phyloP scores from a whole-genome alignment of 208 protist genomes.

The Leishmania amazonensis region DNA sequence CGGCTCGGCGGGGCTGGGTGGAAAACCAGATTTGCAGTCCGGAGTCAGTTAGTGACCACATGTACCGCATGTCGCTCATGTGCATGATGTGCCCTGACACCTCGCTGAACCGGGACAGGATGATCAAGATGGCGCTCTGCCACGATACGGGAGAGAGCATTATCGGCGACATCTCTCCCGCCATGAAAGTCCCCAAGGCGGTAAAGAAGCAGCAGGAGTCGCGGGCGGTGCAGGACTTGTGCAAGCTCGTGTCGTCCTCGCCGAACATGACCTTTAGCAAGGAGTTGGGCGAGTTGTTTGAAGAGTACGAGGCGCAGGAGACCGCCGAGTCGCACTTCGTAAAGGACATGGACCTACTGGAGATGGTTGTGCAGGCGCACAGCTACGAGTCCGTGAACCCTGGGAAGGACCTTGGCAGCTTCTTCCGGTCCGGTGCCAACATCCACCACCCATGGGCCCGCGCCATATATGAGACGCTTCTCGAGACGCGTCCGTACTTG shows the following conservation, averaged over 20 bases:
- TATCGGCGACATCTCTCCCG: slow-evolving; percentile 87
- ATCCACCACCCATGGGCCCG: slow-evolving; percentile 83
- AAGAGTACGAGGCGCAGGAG: slow-evolving; percentile 89
- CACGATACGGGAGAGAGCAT: slow-evolving; percentile 91
- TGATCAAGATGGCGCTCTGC: slow-evolving; percentile 90
- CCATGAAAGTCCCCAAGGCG: slow-evolving; percentile 82
- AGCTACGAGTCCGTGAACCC: slow-evolving; percentile 77
- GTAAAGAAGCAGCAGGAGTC: slow-evolving; percentile 76
- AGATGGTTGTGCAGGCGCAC: slow-evolving; percentile 93
- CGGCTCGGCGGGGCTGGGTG: slow-evolving; percentile 89
- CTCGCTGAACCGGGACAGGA: slow-evolving; percentile 61
- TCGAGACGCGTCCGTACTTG: slow-evolving; percentile 40
- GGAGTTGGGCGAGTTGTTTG: slow-evolving; percentile 73
- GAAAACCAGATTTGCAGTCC: slow-evolving; percentile 66
- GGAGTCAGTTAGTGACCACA: slow-evolving; percentile 92
- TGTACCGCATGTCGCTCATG: slow-evolving; percentile 93
- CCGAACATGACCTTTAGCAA: slow-evolving; percentile 38
- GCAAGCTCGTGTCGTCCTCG: slow-evolving; percentile 39
- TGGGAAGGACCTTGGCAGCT: slow-evolving; percentile 72
- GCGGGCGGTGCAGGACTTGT: slow-evolving; percentile 62
- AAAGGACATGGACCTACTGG: slow-evolving; percentile 92
- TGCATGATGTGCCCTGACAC: slow-evolving; percentile 91
- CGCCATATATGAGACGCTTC: slow-evolving; percentile 69
- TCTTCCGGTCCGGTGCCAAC: slow-evolving; percentile 71
- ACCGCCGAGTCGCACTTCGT: slow-evolving; percentile 86